Percentiles rank a stretch among this genome's conserved stretches.
phyloP scores from a whole-genome alignment of 805 yeast species.

The Nakazawaea wickerhamii region DNA sequence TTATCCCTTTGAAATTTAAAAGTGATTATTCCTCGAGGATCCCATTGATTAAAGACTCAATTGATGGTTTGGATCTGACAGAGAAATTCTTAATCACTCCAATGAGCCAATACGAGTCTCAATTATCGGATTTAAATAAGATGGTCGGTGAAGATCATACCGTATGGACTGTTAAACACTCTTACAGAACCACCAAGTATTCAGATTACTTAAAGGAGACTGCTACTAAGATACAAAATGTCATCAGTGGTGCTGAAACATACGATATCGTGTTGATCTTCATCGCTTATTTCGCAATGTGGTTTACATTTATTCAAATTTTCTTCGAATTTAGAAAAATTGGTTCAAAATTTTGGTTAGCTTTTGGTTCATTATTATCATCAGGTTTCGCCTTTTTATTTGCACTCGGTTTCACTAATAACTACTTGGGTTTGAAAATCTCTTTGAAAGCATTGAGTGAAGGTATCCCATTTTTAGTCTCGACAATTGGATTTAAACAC shows the following conservation, averaged over 20 bases:
- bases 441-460: conserved; percentile 75
- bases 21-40: conserved; percentile 33
- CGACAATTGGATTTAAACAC: conserved; percentile 87
- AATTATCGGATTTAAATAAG: conserved; percentile 22
- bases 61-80: conserved; percentile 29
- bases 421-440: conserved; percentile 52
- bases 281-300: conserved; percentile 82
- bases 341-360: conserved; percentile 88
- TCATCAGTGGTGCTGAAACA: conserved; percentile 69
- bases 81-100: conserved; percentile 36
- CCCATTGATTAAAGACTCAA: conserved; percentile 37
- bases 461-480: conserved; percentile 90
- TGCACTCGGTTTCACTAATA: conserved; percentile 62
- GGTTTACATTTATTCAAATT: conserved; percentile 70
- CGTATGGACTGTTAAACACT: conserved; percentile 57
- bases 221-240: conserved; percentile 33
- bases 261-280: conserved; percentile 79
- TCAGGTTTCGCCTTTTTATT: conserved; percentile 80
- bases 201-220: conserved; percentile 43
- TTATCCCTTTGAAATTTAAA: conserved; percentile 56
- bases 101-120: conserved; percentile 19
- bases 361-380: conserved; percentile 68
- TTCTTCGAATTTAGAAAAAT: conserved; percentile 69
- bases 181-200: conserved; percentile 50
- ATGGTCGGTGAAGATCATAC: conserved; percentile 34